Evolutionary conservation across 1,284 basidiomycete genomes (phyloP), one percentile per base, ranked within the genome.

Genomic region (Puccinia triticina): DNA sequence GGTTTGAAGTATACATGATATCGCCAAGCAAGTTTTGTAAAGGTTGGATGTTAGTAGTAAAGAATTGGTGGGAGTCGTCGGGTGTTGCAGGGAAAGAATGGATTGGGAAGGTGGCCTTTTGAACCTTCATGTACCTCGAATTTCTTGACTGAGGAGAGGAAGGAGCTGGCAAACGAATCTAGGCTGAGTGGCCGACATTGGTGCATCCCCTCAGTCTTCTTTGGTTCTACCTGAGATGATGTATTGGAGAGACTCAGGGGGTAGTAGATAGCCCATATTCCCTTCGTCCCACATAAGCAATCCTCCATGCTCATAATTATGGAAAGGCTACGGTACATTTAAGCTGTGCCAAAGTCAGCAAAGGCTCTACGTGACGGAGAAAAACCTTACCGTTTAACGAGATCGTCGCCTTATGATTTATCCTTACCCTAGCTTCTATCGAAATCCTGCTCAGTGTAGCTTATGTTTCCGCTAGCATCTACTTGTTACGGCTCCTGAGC

Each of bases 251-350:
- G 21, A 12, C 40, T 43, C 7, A 43, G 40, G 40, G n/a, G 57
- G 57, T 26, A n/a, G 57, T 59, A 59, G 57, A 59, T 59, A n/a
- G 57, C 23, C 57, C 26, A 59, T 59, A 26, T 59, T 59, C n/a
- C 57, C n/a, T 59, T 59, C 26, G 57, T n/a, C n/a, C 40, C 40
- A 43, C 57, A 26, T 26, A n/a, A n/a, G 18, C 18, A 11, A 59
- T 23, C 1, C n/a, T 59, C 57, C n/a, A 59, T n/a, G 7, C 57
- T 59, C 57, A 26, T 5, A n/a, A 11, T 59, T 23, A 7, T 26
- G 10, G 3, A n/a, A 59, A 12, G 40, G 40, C 40, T n/a, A 21
- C 14, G 26, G 21, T 59, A 59, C 57, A n/a, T 59, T 59, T 59
- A n/a, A 4, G 40, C 12, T 43, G 40, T 43, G 12, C n/a, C 1